These are phyloP conservation scores for Elaeis oleifera DNA, from an alignment of 202 grass and related monocot species.

Conservation along the genomic window DNA sequence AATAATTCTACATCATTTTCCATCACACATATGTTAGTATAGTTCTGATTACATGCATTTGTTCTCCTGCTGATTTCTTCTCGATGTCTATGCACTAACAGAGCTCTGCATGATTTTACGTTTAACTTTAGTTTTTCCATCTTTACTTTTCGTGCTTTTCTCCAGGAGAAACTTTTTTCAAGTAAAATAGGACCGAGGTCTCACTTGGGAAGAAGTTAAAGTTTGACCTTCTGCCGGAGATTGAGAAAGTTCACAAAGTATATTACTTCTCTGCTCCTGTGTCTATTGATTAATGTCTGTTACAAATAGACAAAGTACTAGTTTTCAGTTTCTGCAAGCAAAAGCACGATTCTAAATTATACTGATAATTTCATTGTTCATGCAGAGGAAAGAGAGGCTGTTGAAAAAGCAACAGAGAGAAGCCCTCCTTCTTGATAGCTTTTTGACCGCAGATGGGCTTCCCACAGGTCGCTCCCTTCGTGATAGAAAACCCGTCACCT, in stretches of 20 bases:
- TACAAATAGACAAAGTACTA: too few species aligned
- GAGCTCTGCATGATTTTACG: too few species aligned
- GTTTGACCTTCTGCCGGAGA: slow-evolving; percentile 72
- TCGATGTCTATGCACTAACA: too few species aligned
- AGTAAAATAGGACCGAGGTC: slow-evolving; percentile 87
- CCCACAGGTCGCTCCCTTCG: slow-evolving; percentile 76
- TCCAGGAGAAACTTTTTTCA: slow-evolving; percentile 63
- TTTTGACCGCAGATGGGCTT: slow-evolving; percentile 59
- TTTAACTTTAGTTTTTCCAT: slow-evolving; percentile 22
- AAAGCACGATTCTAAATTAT: not conserved
- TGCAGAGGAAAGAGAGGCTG: slow-evolving; percentile 72
- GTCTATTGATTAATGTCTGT: too few species aligned
- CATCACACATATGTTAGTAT: too few species aligned
- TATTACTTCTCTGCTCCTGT: not conserved
- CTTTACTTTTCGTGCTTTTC: slow-evolving; percentile 27
- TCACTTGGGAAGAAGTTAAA: slow-evolving; percentile 93
- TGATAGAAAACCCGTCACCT: slow-evolving; percentile 81
- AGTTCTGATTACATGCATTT: too few species aligned
- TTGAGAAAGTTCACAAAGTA: slow-evolving; percentile 96
- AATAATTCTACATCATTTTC: too few species aligned
- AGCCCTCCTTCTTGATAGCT: slow-evolving; percentile 75
- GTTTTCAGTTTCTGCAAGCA: not conserved
- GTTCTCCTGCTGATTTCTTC: too few species aligned
- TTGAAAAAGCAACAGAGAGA: slow-evolving; percentile 96
- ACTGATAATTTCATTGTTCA: slow-evolving; percentile 24